These are phyloP conservation scores for Candida xyloterini DNA, from an alignment of 805 yeast species.

Conservation along the genomic window DNA sequence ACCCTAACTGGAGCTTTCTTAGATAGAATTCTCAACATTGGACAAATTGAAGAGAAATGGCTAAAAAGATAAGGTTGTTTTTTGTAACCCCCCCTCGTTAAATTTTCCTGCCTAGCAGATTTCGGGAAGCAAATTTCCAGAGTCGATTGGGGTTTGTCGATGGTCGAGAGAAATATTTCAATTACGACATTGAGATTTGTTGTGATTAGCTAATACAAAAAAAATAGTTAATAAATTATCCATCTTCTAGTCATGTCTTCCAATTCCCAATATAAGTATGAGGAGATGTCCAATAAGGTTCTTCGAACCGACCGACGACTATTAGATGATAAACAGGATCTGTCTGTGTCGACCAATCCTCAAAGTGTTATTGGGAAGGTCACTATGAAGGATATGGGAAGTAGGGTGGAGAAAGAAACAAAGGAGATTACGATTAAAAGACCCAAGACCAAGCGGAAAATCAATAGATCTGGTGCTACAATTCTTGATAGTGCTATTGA, in stretches of 20 bases:
- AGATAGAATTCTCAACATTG: conserved; percentile 10
- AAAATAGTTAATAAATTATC: conserved; percentile 1
- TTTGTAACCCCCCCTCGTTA: conserved; percentile 5
- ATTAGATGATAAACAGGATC: conserved; percentile 38
- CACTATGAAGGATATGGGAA: conserved; percentile 64
- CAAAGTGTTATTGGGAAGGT: conserved; percentile 69
- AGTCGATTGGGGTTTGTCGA: conserved; percentile 7
- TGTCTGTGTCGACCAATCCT: conserved; percentile 61
- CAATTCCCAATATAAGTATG: conserved; percentile 47
- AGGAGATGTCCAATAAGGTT: conserved; percentile 78
- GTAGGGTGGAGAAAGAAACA: conserved; percentile 20
- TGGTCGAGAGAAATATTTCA: conserved; percentile 2
- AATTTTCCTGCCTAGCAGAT: conserved; percentile 2
- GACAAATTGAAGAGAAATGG: background rate
- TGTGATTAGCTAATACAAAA: conserved; percentile 4
- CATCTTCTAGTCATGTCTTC: conserved; percentile 5
- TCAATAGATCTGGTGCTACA: conserved; percentile 21
- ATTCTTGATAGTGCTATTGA: conserved; percentile 40
- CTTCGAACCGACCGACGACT: conserved; percentile 55
- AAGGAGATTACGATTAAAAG: conserved; percentile 3
- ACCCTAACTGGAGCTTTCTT: conserved; percentile 6
- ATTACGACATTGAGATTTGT: background rate
- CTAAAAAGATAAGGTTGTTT: conserved; percentile 8
- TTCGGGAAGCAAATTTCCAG: conserved; percentile 25
- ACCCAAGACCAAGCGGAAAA: conserved; percentile 10